phyloP scores from a whole-genome alignment of 768 basidiomycete genomes.

The Trametes cinnabarina region DNA sequence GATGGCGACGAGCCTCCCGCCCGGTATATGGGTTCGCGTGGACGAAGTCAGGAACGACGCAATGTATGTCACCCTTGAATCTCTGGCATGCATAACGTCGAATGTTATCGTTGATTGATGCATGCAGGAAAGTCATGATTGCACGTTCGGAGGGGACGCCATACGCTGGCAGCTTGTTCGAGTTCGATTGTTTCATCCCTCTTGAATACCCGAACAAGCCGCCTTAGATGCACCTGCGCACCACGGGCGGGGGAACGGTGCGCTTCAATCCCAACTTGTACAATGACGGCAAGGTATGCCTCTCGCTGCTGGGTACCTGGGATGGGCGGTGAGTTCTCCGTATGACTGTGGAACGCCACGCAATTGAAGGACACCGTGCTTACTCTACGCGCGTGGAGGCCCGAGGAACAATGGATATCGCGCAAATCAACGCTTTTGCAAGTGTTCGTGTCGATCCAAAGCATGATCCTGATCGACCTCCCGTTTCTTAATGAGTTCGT shows the following conservation, averaged over 20 bases:
- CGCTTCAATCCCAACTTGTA: conserved; percentile 61
- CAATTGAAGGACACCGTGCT: no score
- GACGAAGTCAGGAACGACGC: conserved; percentile 58
- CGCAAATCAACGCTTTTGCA: conserved; percentile 52
- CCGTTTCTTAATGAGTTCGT: conserved; percentile 60
- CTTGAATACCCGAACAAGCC: conserved; percentile 47
- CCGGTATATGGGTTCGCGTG: conserved; percentile 54
- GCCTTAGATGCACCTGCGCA: conserved; percentile 49
- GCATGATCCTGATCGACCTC: conserved; percentile 54
- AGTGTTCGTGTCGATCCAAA: conserved; percentile 56
- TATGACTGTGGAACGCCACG: no score
- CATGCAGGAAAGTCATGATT: conserved; percentile 50
- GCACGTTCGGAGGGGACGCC: conserved; percentile 67
- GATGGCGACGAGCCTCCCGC: conserved; percentile 54
- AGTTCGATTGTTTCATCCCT: conserved; percentile 58
- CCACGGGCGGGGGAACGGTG: conserved; percentile 49
- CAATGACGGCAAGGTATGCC: conserved; percentile 47
- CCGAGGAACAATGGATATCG: conserved; percentile 47
- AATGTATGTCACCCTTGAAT: conserved; percentile 38
- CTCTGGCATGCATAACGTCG: background rate
- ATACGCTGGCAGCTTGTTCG: conserved; percentile 66
- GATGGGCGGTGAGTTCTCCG: conserved; percentile 37
- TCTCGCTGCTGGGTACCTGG: conserved; percentile 58
- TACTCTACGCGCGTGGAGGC: conserved; percentile 14
- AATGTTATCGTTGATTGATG: background rate